These are phyloP conservation scores for Botryosphaeria dothidea DNA, from an alignment of 2,329 filamentous ascomycete genomes.

Conservation along the genomic window DNA sequence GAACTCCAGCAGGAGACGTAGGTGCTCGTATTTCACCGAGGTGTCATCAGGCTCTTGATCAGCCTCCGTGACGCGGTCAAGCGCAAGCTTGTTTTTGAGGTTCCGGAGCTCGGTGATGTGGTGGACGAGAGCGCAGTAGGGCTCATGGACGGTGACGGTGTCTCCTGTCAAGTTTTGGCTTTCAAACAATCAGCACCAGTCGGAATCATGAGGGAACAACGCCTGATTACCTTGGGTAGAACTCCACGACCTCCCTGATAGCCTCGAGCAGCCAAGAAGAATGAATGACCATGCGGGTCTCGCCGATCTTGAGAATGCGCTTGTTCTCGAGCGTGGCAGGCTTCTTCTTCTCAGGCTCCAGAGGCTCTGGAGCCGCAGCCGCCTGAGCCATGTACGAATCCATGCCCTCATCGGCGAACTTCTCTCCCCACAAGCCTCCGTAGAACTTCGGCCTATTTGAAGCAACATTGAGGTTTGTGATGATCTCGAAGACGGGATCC, in stretches of 20 bases:
- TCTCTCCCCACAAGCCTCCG: neutral
- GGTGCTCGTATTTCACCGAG: constrained; percentile 12
- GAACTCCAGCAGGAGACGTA: constrained; percentile 13
- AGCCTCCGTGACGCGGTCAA: neutral
- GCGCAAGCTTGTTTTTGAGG: neutral
- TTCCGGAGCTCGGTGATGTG: constrained; percentile 10
- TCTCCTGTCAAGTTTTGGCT: constrained; percentile 17
- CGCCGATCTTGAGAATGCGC: constrained; percentile 10
- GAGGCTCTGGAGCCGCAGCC: neutral
- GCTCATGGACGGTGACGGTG: constrained; percentile 8
- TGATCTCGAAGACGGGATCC: constrained; percentile 11
- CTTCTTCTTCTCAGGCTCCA: neutral
- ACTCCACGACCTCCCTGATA: constrained; percentile 13
- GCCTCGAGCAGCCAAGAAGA: constrained; percentile 12
- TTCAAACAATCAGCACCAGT: neutral
- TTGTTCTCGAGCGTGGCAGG: constrained; percentile 4
- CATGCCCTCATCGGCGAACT: neutral
- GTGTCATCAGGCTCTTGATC: constrained; percentile 3
- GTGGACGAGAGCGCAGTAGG: constrained; percentile 7
- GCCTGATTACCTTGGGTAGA: constrained; percentile 4
- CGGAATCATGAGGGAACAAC: neutral
- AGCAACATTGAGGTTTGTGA: constrained; percentile 1
- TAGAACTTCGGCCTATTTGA: constrained; percentile 10
- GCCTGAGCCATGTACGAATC: neutral
- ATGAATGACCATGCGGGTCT: constrained; percentile 3